Conservation (phyloP, 1,284 basidiomycete species). For the Vanrija sp. region DNA sequence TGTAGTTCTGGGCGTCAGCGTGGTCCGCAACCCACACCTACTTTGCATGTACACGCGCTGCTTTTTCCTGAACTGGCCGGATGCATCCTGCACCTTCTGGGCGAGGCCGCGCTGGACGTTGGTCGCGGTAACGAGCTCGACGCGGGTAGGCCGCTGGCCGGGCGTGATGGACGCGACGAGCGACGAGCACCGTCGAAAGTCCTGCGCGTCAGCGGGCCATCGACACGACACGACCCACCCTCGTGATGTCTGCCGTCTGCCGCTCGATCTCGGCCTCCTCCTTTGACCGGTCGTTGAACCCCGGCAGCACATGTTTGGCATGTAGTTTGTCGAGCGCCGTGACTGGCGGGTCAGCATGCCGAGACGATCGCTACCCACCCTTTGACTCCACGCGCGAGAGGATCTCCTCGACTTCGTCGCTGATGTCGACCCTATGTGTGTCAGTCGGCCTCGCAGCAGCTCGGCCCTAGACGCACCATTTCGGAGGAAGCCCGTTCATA, state of each 20-base stretch:
- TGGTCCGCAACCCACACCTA: conserved; percentile 52
- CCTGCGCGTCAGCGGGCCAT: conserved; percentile 53
- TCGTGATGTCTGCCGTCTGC: conserved; percentile 81
- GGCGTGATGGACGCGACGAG: conserved; percentile 58
- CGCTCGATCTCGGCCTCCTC: conserved; percentile 93
- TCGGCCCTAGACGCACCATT: conserved; percentile 55
- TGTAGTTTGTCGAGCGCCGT: conserved; percentile 83
- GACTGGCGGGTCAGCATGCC: conserved; percentile 54
- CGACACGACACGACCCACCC: conserved; percentile 52
- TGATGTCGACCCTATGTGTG: conserved; percentile 73
- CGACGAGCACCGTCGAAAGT: conserved; percentile 75
- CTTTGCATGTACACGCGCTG: conserved; percentile 97
- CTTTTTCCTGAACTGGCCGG: conserved; percentile 91
- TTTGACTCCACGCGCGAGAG: conserved; percentile 66
- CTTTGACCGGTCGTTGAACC: conserved; percentile 86
- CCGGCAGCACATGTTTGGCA: conserved; percentile 90
- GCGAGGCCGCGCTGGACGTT: conserved; percentile 97
- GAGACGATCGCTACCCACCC: conserved; percentile 56
- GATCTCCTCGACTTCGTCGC: conserved; percentile 79
- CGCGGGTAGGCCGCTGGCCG: conserved; percentile 45
- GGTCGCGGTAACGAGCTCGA: conserved; percentile 71
- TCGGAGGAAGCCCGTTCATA: conserved; percentile 59
- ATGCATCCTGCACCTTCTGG: conserved; percentile 88
- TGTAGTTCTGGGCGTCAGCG: conserved; percentile 64
- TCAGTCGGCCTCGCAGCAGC: conserved; percentile 20